These are phyloP conservation scores for Kodamaea derodonti DNA, from an alignment of 1,139 yeast genomes.

Conservation along the genomic window DNA sequence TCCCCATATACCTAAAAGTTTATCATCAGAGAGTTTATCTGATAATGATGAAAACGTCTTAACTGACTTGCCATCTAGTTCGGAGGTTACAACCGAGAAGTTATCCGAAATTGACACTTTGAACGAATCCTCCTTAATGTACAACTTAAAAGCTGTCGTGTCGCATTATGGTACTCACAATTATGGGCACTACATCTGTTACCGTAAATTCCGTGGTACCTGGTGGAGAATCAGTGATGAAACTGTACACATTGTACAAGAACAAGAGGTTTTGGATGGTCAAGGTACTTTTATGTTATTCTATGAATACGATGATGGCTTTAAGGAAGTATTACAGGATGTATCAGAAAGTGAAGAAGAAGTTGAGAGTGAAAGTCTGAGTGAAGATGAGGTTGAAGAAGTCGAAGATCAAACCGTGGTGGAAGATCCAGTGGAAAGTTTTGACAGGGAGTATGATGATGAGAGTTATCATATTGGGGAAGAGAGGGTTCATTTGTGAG, in stretches of 20 bases:
- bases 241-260: conserved; percentile 73
- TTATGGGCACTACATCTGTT: conserved; percentile 92
- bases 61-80: too few relatives aligned
- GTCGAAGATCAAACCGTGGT: conserved; percentile 8
- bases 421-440: background rate
- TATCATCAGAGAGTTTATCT: background rate
- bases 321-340: conserved; percentile 25
- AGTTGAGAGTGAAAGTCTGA: conserved; percentile 22
- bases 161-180: conserved; percentile 93
- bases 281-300: conserved; percentile 93
- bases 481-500: conserved; percentile 14
- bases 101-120: background rate
- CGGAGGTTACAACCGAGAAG: too few relatives aligned
- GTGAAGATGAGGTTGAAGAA: conserved; percentile 10
- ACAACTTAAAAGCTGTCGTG: conserved; percentile 77
- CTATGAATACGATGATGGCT: conserved; percentile 58
- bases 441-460: conserved; percentile 4
- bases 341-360: conserved; percentile 35
- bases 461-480: conserved; percentile 11
- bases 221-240: conserved; percentile 98
- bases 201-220: conserved; percentile 69
- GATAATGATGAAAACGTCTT: too few relatives aligned
- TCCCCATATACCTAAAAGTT: background rate
- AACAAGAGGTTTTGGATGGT: conserved; percentile 71
- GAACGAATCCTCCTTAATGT: conserved; percentile 39